phyloP scores from a whole-genome alignment of 1,139 yeast genomes.

The Blastobotrys elegans region DNA sequence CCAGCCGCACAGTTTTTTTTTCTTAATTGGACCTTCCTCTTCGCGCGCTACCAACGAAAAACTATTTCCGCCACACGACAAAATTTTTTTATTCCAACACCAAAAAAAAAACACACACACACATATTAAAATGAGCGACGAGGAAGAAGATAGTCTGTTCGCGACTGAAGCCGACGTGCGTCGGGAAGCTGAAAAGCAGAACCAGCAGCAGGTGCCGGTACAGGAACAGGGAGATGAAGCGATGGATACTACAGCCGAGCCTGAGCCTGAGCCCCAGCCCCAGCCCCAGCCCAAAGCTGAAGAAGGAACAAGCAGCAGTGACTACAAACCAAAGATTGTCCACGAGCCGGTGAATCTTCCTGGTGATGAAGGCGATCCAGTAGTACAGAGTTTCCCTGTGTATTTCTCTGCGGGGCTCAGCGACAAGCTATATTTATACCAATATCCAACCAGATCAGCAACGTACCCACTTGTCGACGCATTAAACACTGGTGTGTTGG shows the following conservation, averaged over 20 bases:
- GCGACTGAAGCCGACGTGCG: constrained; percentile 14
- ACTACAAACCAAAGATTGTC: neutral
- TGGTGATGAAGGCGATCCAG: constrained; percentile 56
- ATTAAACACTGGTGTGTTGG: constrained; percentile 40
- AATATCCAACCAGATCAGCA: constrained; percentile 68
- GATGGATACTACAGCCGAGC: constrained; percentile 5
- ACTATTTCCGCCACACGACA: too few relatives aligned
- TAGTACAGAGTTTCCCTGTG: constrained; percentile 71
- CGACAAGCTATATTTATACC: constrained; percentile 45
- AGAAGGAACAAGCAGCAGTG: neutral
- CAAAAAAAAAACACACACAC: neutral
- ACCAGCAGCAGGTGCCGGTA: neutral
- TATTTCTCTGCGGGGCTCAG: constrained; percentile 37
- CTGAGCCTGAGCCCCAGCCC: neutral
- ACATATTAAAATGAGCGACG: constrained; percentile 6
- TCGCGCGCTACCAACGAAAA: too few relatives aligned
- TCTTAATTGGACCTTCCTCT: too few relatives aligned
- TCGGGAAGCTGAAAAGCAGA: constrained; percentile 8
- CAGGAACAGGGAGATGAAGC: constrained; percentile 8
- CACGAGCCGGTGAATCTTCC: neutral
- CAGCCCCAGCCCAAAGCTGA: too few relatives aligned
- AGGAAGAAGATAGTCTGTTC: constrained; percentile 15
- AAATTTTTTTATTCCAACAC: too few relatives aligned
- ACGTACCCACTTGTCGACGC: constrained; percentile 42
- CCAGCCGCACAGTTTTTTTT: too few relatives aligned